phyloP scores from a whole-genome alignment of 2,329 filamentous ascomycete genomes.

The Rutstroemia sp. region DNA sequence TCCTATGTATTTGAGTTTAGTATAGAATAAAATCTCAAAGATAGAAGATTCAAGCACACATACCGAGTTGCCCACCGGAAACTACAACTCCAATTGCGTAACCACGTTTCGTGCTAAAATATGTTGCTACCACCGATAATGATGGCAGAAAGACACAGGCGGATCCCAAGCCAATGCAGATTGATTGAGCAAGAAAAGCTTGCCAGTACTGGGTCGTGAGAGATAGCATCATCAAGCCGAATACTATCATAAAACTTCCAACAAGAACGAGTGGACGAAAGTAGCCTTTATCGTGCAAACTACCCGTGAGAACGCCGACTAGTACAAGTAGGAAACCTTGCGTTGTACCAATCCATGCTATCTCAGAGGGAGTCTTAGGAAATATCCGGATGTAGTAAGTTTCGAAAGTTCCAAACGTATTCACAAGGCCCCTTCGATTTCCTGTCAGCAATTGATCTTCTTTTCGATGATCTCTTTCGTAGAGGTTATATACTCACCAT shows the following conservation, averaged over 20 bases:
- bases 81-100: conserved; percentile 78
- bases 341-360: not conserved
- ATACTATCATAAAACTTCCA: not conserved
- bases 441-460: not conserved
- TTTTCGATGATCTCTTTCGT: not conserved
- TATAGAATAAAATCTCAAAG: not conserved
- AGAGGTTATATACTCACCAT: not conserved
- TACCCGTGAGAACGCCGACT: not conserved
- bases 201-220: conserved; percentile 29
- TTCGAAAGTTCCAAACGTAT: not conserved
- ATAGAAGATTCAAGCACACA: not conserved
- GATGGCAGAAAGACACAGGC: conserved; percentile 80
- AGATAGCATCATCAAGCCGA: conserved; percentile 26
- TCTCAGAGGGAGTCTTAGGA: not conserved
- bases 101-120: conserved; percentile 68
- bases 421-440: conserved; percentile 29
- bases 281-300: not conserved
- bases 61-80: conserved; percentile 58
- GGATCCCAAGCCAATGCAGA: conserved; percentile 57
- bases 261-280: not conserved
- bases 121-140: conserved; percentile 74
- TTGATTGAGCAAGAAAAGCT: conserved; percentile 27
- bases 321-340: not conserved
- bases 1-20: conserved; percentile 33
- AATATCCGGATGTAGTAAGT: not conserved